Base-by-base conservation (phyloP, 225 moss, liverwort and hornwort genomes). In the Straminergon stramineum region DNA sequence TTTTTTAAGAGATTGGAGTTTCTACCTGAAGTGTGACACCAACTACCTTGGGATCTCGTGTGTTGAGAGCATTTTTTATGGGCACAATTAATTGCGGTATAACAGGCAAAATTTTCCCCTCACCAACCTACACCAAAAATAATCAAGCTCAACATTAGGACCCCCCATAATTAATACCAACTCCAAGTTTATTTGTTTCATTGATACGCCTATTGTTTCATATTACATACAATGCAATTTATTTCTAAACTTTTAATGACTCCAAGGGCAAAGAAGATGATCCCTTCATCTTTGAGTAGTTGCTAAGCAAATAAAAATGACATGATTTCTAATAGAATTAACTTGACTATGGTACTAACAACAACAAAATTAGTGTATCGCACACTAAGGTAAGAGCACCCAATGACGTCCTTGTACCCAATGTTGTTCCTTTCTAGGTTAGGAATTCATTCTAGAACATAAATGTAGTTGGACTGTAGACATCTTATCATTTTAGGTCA, bases 31-130 rank as follows among this genome's bases (percentile, higher is more conserved):
- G 94, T 11, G 96, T 94, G 63, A 93, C 94, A 76, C 96, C 92
- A 64, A 97, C 93, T 26, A 97, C 96, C 28, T 89, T 89, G 22
- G 94, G 95, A 93, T 97, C 96, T 86, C 97, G 88, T 34, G 96
- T 97, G 63, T 97, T 97, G 71, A 97, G 93, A 90, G 96, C 97
- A 26, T 95, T 93, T 87, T 97, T 97, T 8, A 97, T 96, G 35
- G 97, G 96, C 17, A 97, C 96, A 89, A 97, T 97, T 60, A 97
- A 89, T 74, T 97, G 96, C 2, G 97, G 97, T 43, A 97, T 92
- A 31, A 97, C 96, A 11, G 96, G 94, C 88, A 97, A 89, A 82
- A 97, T 96, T 89, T 95, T 97, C 39, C 96, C 97, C 56, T 90
- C 94, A 61, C 96, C 97, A 74, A 91, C 96, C 96, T 97, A 80